Evolutionary conservation across 2,329 filamentous ascomycete genomes (phyloP).

Genomic region (Colletotrichum noveboracense): DNA sequence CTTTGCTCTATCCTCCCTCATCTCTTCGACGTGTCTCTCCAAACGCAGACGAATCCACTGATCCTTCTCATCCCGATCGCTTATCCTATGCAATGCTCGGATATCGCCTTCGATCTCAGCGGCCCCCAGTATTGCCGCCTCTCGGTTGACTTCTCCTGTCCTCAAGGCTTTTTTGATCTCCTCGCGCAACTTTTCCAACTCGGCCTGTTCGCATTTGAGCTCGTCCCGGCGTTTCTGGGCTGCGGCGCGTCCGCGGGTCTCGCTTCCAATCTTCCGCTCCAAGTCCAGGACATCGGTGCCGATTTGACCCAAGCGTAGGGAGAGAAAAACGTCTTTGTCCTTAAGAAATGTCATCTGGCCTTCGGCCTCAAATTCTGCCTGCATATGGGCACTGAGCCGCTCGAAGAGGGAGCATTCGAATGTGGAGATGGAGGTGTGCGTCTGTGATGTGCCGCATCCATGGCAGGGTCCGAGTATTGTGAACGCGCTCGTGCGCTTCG

Average conservation of each 20-base stretch:
- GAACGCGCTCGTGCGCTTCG: not conserved
- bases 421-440: rapidly evolving
- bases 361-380: not conserved
- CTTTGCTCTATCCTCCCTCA: not conserved
- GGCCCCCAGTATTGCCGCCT: not conserved
- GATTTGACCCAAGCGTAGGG: rapidly evolving
- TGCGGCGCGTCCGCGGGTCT: not conserved
- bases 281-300: not conserved
- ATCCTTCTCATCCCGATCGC: not conserved
- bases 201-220: not conserved
- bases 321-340: rapidly evolving
- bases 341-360: not conserved
- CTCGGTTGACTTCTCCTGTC: not conserved
- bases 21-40: not conserved
- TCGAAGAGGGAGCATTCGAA: not conserved
- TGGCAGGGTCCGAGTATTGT: not conserved
- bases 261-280: not conserved
- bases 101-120: not conserved
- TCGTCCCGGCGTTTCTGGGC: not conserved
- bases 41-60: not conserved
- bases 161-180: not conserved
- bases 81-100: not conserved
- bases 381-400: not conserved
- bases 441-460: not conserved
- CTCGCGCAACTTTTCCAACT: not conserved